Conservation (phyloP, 106 monocot species). For the Phalaenopsis aphrodite region DNA sequence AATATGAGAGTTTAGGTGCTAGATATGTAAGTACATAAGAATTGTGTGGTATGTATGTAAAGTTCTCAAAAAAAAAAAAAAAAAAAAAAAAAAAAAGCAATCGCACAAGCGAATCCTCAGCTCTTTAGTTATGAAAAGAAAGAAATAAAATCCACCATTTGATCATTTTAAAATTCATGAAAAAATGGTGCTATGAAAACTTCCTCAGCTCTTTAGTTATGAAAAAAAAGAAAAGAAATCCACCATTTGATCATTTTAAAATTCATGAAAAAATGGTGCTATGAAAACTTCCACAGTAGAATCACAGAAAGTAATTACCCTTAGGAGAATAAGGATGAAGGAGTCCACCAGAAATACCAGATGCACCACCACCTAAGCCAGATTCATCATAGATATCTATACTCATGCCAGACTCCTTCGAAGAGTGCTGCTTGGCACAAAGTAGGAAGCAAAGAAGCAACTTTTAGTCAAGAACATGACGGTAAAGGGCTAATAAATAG, state of each 20-base stretch:
- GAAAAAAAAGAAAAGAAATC: background rate
- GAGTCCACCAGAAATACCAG: conserved; percentile 84
- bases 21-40: no score
- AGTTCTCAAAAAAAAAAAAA: no score
- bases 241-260: background rate
- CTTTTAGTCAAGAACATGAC: background rate
- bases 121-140: background rate
- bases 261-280: background rate
- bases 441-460: background rate
- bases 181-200: background rate
- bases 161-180: background rate
- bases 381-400: conserved; percentile 83
- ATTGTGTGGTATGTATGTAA: no score
- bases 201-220: background rate
- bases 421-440: conserved; percentile 33
- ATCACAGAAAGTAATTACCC: conserved; percentile 28
- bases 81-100: no score
- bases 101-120: background rate
- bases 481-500: background rate
- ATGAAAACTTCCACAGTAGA: background rate
- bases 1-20: no score
- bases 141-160: background rate
- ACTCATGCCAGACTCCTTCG: conserved; percentile 35
- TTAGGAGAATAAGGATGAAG: conserved; percentile 97
- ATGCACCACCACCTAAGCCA: conserved; percentile 90